phyloP scores from a whole-genome alignment of 1,284 basidiomycete genomes.

The Mycosarcoma mackinlayi region DNA sequence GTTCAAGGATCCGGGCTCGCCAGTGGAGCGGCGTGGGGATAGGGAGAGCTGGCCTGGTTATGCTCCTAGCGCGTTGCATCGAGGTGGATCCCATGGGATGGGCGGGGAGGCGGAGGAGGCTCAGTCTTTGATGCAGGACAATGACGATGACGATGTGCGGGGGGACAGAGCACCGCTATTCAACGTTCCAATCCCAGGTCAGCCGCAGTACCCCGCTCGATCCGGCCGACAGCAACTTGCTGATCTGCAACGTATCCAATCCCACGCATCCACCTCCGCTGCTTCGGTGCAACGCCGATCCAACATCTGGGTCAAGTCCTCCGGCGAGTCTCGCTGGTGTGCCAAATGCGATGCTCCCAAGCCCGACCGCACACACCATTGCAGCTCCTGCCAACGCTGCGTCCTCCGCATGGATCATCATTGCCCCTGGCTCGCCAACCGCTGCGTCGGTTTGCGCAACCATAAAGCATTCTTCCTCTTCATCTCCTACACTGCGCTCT shows the following conservation, averaged over 20 bases:
- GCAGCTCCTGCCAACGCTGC: conserved; percentile 58
- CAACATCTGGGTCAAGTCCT: conserved; percentile 57
- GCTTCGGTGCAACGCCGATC: conserved; percentile 20
- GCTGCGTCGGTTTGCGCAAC: conserved; percentile 67
- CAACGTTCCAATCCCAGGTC: conserved; percentile 43
- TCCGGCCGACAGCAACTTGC: conserved; percentile 50
- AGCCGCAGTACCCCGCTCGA: conserved; percentile 49
- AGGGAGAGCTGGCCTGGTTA: conserved; percentile 16
- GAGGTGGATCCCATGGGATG: conserved; percentile 24
- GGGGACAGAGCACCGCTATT: conserved; percentile 36
- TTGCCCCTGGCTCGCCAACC: conserved; percentile 71
- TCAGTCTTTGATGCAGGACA: conserved; percentile 21
- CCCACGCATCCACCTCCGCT: neutral
- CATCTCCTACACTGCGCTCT: conserved; percentile 61
- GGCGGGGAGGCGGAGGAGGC: conserved; percentile 15
- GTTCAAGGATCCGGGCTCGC: conserved; percentile 43
- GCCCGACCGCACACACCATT: conserved; percentile 65
- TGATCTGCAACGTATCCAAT: conserved; percentile 27
- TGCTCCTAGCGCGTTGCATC: neutral
- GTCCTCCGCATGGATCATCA: conserved; percentile 71
- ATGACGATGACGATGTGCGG: neutral
- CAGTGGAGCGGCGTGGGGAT: neutral
- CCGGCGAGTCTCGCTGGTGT: conserved; percentile 60
- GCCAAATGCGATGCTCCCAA: conserved; percentile 60
- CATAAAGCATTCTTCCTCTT: conserved; percentile 69